These are phyloP conservation scores for Aspergillus latus DNA, from an alignment of 2,329 filamentous ascomycete species.

Conservation along the genomic window DNA sequence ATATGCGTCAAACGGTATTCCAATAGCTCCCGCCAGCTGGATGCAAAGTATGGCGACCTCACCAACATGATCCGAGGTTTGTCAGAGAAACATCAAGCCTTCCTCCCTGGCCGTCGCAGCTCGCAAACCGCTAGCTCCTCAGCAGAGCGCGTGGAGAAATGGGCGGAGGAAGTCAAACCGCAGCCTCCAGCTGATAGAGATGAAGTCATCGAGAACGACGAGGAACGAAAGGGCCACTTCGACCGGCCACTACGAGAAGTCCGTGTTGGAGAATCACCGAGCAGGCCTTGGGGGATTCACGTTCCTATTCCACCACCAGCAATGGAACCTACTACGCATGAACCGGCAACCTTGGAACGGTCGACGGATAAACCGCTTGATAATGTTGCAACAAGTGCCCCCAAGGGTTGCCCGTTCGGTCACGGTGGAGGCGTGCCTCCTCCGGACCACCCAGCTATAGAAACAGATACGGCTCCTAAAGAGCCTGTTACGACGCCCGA, in stretches of 20 bases:
- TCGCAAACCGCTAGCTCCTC: constrained; percentile 46
- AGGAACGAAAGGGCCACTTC: constrained; percentile 71
- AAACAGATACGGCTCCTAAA: constrained; percentile 20
- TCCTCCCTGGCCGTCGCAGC: constrained; percentile 60
- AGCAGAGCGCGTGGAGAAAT: constrained; percentile 75
- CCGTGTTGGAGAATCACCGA: constrained; percentile 89
- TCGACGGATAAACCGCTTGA: constrained; percentile 21
- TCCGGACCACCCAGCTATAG: constrained; percentile 13
- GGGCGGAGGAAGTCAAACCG: constrained; percentile 74
- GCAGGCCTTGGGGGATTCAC: constrained; percentile 86
- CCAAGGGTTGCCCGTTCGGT: constrained; percentile 39
- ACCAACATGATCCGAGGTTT: constrained; percentile 93
- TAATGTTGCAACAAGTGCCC: constrained; percentile 12
- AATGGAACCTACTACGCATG: constrained; percentile 27
- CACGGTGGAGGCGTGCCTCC: constrained; percentile 23
- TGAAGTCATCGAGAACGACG: constrained; percentile 48
- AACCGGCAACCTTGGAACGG: constrained; percentile 21
- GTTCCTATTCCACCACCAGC: constrained; percentile 60
- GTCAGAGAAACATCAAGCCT: constrained; percentile 81
- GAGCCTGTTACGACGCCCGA: constrained; percentile 12
- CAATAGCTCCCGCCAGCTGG: constrained; percentile 79
- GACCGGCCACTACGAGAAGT: constrained; percentile 84
- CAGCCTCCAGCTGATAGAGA: constrained; percentile 41
- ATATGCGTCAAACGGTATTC: constrained; percentile 89
- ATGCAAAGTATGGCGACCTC: constrained; percentile 89